Base-by-base conservation (phyloP, 768 basidiomycete species). In the Russula emetica region DNA sequence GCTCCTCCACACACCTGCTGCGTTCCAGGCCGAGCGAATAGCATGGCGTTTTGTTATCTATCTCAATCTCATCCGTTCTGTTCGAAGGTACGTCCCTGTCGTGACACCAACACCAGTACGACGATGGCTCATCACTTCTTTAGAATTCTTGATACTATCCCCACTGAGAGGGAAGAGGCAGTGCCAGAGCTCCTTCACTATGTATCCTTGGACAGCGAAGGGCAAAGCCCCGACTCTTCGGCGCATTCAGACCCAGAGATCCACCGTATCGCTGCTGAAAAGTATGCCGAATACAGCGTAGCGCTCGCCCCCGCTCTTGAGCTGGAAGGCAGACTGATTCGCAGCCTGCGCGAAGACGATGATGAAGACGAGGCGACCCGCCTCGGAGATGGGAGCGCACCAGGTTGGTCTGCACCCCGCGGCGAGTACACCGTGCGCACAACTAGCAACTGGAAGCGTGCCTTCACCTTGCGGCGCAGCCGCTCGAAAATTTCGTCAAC, bases 41-140 rank as follows among this genome's bases (percentile, higher is more conserved):
- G 88, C 90, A 30, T 94, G 91, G 91, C 84, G 91, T 57, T 83
- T 88, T 55, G 90, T 94, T 69, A 88, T 94, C 70, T 94, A 93
- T 76, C 82, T 93, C 64, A 94, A 94, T 75, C 80, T 94, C 66
- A 87, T 92, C 64, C 85, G 86, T 72, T 93, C 91, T 64, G 76
- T 93, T 69, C 85, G 86, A 70, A 83, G 87, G 87, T 85, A 72
- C 66, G 79, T 74, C 50, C 61, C 60, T 47, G 13, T 18, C 26
- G 58, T 62, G 26, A 53, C 61, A 36, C 34, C 64, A 30, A 70
- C 28, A 34, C 30, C 18, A 2, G 32, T 50, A 49, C 24, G 55
- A 22, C 64, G 40, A 42, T 30, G 55, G 14, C 67, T 52, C 14
- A 40, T 44, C n/a, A 28, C 52, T 47, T 58, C 62, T 11, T 13